Conservation (phyloP, 768 basidiomycete genomes). For the Amanita rubescens region DNA sequence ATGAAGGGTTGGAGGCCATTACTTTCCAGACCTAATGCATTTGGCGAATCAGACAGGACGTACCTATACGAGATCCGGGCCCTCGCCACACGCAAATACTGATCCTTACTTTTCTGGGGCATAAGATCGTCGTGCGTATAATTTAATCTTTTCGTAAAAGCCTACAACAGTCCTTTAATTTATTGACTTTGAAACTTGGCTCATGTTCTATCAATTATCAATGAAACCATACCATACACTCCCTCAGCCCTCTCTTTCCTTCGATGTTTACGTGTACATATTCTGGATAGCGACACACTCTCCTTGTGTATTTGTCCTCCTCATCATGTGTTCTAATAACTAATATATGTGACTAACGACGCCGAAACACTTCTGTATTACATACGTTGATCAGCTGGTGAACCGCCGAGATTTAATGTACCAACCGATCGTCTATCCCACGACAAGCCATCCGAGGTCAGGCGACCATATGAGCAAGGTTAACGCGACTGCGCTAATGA, state of each 20-base stretch:
- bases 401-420: neutral
- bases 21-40: constrained; percentile 29
- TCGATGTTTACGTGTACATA: neutral
- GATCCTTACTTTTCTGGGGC: constrained; percentile 15
- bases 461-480: neutral
- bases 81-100: constrained; percentile 81
- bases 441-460: neutral
- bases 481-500: neutral
- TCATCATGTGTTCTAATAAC: constrained; percentile 4
- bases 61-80: constrained; percentile 78
- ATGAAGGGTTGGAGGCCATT: constrained; percentile 72
- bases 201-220: constrained; percentile 13
- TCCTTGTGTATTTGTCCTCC: constrained; percentile 2
- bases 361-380: no score
- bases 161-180: constrained; percentile 12
- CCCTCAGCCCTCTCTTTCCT: neutral
- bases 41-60: constrained; percentile 47
- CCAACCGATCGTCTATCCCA: neutral
- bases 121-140: neutral
- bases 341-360: no score
- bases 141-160: neutral
- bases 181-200: constrained; percentile 18
- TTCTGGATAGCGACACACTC: neutral
- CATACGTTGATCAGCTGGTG: neutral
- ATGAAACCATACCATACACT: constrained; percentile 4